A percentile compares a stretch with the other conserved stretches of the same genome.
Evolutionary conservation across 2,329 filamentous ascomycete species (phyloP).

Genomic region (Dothideomycetes sp.): DNA sequence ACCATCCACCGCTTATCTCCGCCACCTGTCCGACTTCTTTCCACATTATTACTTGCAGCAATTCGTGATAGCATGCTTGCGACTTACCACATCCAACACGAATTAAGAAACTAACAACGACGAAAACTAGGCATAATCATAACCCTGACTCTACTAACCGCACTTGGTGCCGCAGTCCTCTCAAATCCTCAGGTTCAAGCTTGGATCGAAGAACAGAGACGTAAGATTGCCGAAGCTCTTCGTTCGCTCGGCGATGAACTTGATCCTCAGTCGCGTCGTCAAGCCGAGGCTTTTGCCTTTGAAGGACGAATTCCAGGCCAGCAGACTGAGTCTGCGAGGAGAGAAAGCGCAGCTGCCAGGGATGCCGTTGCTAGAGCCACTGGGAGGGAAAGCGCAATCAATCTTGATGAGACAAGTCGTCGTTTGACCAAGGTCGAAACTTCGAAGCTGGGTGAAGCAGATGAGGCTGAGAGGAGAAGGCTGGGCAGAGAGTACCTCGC

Average conservation of each 20-base stretch:
- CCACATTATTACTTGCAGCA: no score
- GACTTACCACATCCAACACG: no score
- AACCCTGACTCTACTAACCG: conserved; percentile 49
- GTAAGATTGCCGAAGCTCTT: conserved; percentile 48
- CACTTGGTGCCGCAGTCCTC: conserved; percentile 52
- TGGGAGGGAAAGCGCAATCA: conserved; percentile 12
- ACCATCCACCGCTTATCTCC: no score
- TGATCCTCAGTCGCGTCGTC: conserved; percentile 31
- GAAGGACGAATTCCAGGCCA: conserved; percentile 18
- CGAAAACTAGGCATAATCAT: conserved; percentile 54
- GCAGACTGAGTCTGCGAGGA: conserved; percentile 15
- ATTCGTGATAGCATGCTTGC: no score
- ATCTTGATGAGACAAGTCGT: conserved; percentile 16
- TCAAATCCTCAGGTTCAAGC: conserved; percentile 51
- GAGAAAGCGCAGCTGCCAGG: conserved; percentile 18
- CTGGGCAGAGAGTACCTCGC: conserved; percentile 25
- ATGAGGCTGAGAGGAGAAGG: conserved; percentile 22
- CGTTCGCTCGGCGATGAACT: conserved; percentile 51
- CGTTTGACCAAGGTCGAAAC: neutral
- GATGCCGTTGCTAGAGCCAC: conserved; percentile 24
- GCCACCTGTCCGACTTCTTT: no score
- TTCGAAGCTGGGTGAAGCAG: conserved; percentile 12
- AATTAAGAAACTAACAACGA: no score
- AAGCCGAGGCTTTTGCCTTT: conserved; percentile 25
- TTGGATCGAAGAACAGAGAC: conserved; percentile 51